Percentiles rank a stretch among this genome's conserved stretches.
Conservation (phyloP, 306 rosid genomes). For the Amphicarpaea edgeworthii region DNA sequence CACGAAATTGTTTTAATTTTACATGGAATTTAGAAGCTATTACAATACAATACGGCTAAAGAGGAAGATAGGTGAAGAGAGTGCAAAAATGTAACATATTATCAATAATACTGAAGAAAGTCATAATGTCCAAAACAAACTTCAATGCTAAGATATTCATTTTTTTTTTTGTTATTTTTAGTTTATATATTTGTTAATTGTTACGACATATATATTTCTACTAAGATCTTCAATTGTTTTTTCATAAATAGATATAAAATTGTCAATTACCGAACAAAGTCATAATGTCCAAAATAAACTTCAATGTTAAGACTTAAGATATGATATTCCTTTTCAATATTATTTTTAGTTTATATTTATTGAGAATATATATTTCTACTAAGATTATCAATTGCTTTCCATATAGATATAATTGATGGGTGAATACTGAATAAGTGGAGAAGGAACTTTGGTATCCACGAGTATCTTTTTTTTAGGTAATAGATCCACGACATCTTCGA, state of each 20-base stretch:
- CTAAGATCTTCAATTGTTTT: background rate
- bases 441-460: background rate
- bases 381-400: background rate
- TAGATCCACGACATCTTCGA: background rate
- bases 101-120: background rate
- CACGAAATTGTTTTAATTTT: background rate
- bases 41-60: background rate
- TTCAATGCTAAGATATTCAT: background rate
- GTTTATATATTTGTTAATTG: background rate
- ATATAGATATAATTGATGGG: background rate
- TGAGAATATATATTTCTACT: background rate
- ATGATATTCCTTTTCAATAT: background rate
- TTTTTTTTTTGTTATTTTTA: background rate
- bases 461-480: background rate
- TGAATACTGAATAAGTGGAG: background rate
- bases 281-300: background rate
- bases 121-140: background rate
- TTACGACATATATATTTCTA: background rate
- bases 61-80: conserved; percentile 12
- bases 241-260: background rate
- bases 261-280: background rate
- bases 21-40: background rate
- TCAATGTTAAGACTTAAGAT: conserved; percentile 16
- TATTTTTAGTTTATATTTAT: background rate
- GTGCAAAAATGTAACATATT: background rate